Percentiles rank a stretch among this genome's conserved stretches.
phyloP scores from a whole-genome alignment of 306 rosid genomes.

The Potentilla sterilis region DNA sequence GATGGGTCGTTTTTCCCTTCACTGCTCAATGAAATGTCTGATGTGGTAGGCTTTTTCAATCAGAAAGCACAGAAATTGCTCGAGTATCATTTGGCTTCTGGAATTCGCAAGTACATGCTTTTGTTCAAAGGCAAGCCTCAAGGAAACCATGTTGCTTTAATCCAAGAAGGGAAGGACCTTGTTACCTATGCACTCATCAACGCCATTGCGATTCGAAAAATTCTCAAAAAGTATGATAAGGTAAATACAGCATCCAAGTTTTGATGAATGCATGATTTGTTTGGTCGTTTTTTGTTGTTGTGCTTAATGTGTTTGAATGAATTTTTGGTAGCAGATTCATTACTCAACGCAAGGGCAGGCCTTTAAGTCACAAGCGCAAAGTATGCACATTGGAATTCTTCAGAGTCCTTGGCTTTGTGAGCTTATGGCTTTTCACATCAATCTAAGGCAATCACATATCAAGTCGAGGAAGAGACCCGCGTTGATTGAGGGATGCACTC shows the following conservation, averaged over 20 bases:
- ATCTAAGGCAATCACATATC: slow-evolving; percentile 60
- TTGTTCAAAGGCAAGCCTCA: slow-evolving; percentile 64
- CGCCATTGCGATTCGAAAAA: slow-evolving; percentile 75
- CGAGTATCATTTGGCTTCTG: slow-evolving; percentile 80
- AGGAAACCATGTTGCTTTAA: slow-evolving; percentile 43
- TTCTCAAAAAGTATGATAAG: slow-evolving; percentile 92
- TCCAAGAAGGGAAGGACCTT: slow-evolving; percentile 83
- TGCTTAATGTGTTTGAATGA: slow-evolving; percentile 2
- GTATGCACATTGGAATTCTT: slow-evolving; percentile 82
- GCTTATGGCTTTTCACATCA: slow-evolving; percentile 91
- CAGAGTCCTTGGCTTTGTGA: slow-evolving; percentile 97
- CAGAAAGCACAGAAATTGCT: slow-evolving; percentile 82
- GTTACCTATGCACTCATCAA: slow-evolving; percentile 84
- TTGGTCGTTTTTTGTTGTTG: background rate
- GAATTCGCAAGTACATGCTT: slow-evolving; percentile 61
- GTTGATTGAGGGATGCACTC: slow-evolving; percentile 68
- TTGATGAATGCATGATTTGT: slow-evolving; percentile 12
- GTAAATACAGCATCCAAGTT: slow-evolving; percentile 29
- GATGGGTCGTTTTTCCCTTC: slow-evolving; percentile 95
- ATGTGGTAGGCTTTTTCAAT: slow-evolving; percentile 70
- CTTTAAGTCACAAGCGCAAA: slow-evolving; percentile 77
- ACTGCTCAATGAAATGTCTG: slow-evolving; percentile 85
- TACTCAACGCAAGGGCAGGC: slow-evolving; percentile 90
- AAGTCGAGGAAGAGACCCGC: slow-evolving; percentile 38
- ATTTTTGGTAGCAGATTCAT: slow-evolving; percentile 59